A percentile compares a stretch with the other conserved stretches of the same genome.
Evolutionary conservation across 2,329 filamentous ascomycete species (phyloP).

Genomic region (Myotisia sp.): DNA sequence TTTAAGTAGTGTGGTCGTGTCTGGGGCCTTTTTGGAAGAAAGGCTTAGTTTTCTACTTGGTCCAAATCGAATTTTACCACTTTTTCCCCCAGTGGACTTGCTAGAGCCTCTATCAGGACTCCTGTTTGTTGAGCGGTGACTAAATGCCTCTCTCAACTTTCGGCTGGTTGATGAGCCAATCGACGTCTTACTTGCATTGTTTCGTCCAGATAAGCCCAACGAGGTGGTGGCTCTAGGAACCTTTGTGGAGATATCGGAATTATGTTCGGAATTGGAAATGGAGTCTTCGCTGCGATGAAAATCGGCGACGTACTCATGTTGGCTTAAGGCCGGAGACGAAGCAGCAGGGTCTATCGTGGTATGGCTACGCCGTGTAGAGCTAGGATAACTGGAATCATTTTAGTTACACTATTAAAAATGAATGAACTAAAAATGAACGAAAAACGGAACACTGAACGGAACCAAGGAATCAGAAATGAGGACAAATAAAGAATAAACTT

Average conservation of each 20-base stretch:
- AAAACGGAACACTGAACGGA: neutral
- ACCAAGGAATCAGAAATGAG: neutral
- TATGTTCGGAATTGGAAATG: neutral
- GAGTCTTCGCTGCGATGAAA: neutral
- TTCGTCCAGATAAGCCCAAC: slow-evolving; percentile 2
- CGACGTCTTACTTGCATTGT: neutral
- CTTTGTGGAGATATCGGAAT: neutral
- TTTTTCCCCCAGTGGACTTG: slow-evolving; percentile 30
- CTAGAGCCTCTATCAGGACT: slow-evolving; percentile 34
- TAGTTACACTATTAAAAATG: neutral
- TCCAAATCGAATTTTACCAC: slow-evolving; percentile 26
- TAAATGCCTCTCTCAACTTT: slow-evolving; percentile 59
- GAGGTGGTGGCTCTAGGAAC: slow-evolving; percentile 2
- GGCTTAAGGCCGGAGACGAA: too few relatives aligned
- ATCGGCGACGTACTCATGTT: too few relatives aligned
- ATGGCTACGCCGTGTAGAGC: too few relatives aligned
- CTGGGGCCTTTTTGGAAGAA: slow-evolving; percentile 19
- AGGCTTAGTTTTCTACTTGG: slow-evolving; percentile 24
- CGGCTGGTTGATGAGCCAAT: slow-evolving; percentile 48
- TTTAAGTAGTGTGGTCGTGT: slow-evolving; percentile 22
- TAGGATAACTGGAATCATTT: too few relatives aligned
- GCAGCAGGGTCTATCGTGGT: too few relatives aligned
- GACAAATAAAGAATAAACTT: slow-evolving; percentile 13
- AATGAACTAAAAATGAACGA: neutral
- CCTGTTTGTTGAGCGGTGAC: slow-evolving; percentile 36